phyloP scores from a whole-genome alignment of 2,329 filamentous ascomycete species.

The Neofusicoccum ribis region DNA sequence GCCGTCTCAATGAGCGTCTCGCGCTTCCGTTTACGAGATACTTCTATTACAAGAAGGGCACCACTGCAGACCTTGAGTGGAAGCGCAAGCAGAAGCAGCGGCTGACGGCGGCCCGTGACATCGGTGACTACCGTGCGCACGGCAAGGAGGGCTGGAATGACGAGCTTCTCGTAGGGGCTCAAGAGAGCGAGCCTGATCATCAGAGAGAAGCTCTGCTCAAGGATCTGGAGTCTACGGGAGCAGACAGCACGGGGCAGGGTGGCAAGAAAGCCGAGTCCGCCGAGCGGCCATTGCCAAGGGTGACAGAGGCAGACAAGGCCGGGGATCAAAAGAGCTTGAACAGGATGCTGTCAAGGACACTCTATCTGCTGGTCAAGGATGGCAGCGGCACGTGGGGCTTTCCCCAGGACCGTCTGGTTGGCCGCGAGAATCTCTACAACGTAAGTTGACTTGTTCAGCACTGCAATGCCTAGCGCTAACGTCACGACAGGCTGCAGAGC shows the following conservation, averaged over 20 bases:
- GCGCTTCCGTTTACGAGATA: conserved; percentile 82
- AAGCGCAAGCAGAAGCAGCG: conserved; percentile 80
- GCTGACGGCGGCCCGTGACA: conserved; percentile 75
- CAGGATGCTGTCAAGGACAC: conserved; percentile 73
- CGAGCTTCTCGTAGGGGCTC: conserved; percentile 76
- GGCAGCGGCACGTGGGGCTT: conserved; percentile 77
- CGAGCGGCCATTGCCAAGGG: conserved; percentile 67
- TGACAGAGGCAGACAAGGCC: conserved; percentile 75
- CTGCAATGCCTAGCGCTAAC: neutral
- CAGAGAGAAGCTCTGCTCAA: conserved; percentile 69
- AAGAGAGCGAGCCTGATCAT: conserved; percentile 63
- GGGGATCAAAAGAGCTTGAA: conserved; percentile 78
- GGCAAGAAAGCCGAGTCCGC: conserved; percentile 61
- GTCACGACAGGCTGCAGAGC: conserved; percentile 71
- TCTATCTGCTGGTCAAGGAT: conserved; percentile 83
- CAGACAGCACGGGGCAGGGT: conserved; percentile 42
- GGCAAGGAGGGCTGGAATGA: conserved; percentile 82
- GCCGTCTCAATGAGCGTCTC: conserved; percentile 90
- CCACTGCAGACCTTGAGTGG: conserved; percentile 83
- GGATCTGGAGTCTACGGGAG: conserved; percentile 79
- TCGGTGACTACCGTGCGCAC: conserved; percentile 80
- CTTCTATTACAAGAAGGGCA: conserved; percentile 94
- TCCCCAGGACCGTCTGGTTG: conserved; percentile 68
- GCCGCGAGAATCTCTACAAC: conserved; percentile 76
- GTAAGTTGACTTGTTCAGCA: conserved; percentile 54